These are phyloP conservation scores for Betula pendula DNA, from an alignment of 306 rosid species.

Conservation along the genomic window DNA sequence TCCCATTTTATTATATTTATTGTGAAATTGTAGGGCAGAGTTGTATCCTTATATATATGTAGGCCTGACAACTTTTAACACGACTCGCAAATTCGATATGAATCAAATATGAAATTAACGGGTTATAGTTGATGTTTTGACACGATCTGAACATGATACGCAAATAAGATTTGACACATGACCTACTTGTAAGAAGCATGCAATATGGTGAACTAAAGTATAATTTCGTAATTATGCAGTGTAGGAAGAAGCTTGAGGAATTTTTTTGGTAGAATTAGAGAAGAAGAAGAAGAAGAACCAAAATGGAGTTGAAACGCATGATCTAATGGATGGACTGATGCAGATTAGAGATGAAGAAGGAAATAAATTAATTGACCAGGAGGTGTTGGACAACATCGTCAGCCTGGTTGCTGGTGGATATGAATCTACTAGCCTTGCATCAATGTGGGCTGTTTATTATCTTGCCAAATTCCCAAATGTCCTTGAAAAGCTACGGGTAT, in stretches of 20 bases:
- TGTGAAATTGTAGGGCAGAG: too few relatives aligned
- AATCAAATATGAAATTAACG: too few relatives aligned
- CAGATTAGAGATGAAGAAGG: slow-evolving; percentile 42
- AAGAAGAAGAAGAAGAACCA: slow-evolving; percentile 35
- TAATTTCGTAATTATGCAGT: slow-evolving; percentile 5
- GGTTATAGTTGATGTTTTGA: too few relatives aligned
- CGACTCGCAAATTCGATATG: too few relatives aligned
- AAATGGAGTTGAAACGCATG: slow-evolving; percentile 15
- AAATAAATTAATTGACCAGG: slow-evolving; percentile 35
- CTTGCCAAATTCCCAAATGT: slow-evolving; percentile 44
- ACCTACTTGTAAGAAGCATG: too few relatives aligned
- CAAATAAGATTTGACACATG: too few relatives aligned
- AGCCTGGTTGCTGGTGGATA: slow-evolving; percentile 40
- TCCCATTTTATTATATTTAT: too few relatives aligned
- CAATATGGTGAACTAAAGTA: background rate
- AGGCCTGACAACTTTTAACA: too few relatives aligned
- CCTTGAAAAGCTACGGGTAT: slow-evolving; percentile 37
- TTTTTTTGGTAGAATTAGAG: slow-evolving; percentile 41
- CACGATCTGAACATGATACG: too few relatives aligned
- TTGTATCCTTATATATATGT: too few relatives aligned
- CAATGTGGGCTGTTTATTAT: slow-evolving; percentile 44
- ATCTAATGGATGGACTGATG: slow-evolving; percentile 55
- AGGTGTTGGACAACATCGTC: slow-evolving; percentile 47
- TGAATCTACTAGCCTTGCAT: slow-evolving; percentile 26
- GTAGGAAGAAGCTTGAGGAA: slow-evolving; percentile 40